Percentiles rank a stretch among this genome's conserved stretches.
Conservation (phyloP, 2,329 filamentous ascomycete species). For the Beauveria sp. region DNA sequence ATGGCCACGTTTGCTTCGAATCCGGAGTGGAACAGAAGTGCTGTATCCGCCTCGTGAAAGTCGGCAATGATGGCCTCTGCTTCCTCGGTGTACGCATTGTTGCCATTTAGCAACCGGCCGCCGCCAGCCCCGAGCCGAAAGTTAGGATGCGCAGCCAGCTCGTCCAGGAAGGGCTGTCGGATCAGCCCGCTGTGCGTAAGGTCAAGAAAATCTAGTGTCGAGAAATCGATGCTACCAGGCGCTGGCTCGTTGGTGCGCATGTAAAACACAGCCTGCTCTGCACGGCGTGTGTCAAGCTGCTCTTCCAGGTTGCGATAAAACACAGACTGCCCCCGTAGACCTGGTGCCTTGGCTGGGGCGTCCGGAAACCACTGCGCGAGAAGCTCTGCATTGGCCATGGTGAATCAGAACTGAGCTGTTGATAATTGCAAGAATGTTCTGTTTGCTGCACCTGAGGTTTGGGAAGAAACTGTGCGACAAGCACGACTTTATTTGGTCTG, state of each 20-base stretch:
- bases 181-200: not conserved
- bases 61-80: not conserved
- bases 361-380: not conserved
- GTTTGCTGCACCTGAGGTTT: not conserved
- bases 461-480: not conserved
- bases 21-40: constrained; percentile 3
- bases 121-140: not conserved
- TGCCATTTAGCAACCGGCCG: not conserved
- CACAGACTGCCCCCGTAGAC: constrained; percentile 2
- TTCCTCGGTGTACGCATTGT: not conserved
- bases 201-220: not conserved
- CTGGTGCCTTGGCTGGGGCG: not conserved
- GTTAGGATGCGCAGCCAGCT: not conserved
- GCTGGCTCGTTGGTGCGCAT: not conserved
- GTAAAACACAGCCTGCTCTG: not conserved
- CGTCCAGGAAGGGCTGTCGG: not conserved
- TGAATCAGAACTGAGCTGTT: not conserved
- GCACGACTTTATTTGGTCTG: not conserved
- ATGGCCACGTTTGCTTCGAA: constrained; percentile 2
- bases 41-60: not conserved
- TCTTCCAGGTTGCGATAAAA: constrained; percentile 7
- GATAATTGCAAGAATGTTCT: not conserved
- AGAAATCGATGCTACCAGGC: not conserved
- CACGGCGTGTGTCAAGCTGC: not conserved
- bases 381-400: not conserved